Percentiles rank a stretch among this genome's conserved stretches.
Conservation (phyloP, 2,329 filamentous ascomycete genomes). For the Chaetomium olivaceum region DNA sequence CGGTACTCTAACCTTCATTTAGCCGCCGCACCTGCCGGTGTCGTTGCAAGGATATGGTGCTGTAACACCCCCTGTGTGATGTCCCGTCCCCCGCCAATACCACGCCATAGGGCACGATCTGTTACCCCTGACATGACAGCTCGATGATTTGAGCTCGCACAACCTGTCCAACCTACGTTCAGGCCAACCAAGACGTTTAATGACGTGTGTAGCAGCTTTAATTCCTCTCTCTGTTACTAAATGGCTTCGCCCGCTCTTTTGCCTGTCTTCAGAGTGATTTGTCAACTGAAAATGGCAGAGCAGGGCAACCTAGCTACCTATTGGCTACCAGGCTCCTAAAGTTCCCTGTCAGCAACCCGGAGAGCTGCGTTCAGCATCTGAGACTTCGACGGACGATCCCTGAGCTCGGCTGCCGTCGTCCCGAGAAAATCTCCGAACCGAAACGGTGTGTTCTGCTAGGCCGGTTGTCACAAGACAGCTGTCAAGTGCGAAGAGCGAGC, state of each 20-base stretch:
- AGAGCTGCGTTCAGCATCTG: conserved; percentile 27
- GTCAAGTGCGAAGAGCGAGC: neutral
- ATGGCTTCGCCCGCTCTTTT: neutral
- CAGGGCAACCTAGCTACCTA: neutral
- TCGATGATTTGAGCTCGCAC: neutral
- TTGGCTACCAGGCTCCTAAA: neutral
- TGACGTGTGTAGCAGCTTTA: too few relatives aligned
- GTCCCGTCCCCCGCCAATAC: neutral
- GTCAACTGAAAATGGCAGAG: neutral
- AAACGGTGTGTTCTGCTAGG: neutral
- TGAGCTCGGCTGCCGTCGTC: conserved; percentile 4
- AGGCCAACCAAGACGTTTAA: neutral
- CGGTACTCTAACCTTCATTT: conserved; percentile 21
- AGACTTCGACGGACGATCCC: conserved; percentile 28
- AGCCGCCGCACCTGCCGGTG: conserved; percentile 15
- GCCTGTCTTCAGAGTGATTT: neutral
- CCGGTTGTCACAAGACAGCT: conserved; percentile 2
- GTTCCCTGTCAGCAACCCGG: conserved; percentile 11
- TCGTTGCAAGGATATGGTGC: conserved; percentile 16
- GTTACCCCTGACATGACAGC: neutral
- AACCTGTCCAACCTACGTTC: neutral
- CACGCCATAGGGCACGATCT: neutral
- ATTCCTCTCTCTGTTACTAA: neutral
- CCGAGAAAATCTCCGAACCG: conserved; percentile 26
- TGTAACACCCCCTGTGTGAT: conserved; percentile 28